Conservation (phyloP, 2,329 filamentous ascomycete species). For the Trichoderma brevicompactum region DNA sequence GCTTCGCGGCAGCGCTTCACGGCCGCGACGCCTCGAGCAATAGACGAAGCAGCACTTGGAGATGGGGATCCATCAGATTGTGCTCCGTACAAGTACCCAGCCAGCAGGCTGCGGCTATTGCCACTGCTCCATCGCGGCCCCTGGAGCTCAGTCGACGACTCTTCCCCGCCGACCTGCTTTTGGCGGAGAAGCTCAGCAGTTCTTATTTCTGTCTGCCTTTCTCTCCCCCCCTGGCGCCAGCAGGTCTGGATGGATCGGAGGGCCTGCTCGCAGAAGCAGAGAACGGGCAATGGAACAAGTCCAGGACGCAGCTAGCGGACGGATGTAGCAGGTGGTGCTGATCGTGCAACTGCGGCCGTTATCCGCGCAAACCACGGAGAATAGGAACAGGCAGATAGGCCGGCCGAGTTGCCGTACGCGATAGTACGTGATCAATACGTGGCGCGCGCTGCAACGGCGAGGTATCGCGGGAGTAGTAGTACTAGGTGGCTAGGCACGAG, state of each 20-base stretch:
- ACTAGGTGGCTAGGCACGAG: not conserved
- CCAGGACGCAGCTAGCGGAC: constrained; percentile 7
- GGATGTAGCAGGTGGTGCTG: not conserved
- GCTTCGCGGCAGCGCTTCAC: constrained; percentile 4
- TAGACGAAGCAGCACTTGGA: no score
- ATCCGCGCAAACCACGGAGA: constrained; percentile 16
- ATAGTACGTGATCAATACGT: not conserved
- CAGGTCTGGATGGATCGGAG: not conserved
- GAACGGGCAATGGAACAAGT: constrained; percentile 6
- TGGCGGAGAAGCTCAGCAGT: constrained; percentile 9
- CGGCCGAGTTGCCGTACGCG: not conserved
- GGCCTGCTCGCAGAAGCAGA: not conserved
- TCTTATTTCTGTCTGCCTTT: constrained; percentile 3
- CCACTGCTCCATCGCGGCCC: constrained; percentile 6
- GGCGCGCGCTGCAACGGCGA: not conserved
- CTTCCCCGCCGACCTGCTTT: constrained; percentile 1
- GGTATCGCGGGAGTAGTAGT: not conserved
- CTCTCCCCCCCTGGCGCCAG: constrained; percentile 6
- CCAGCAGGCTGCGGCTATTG: not conserved
- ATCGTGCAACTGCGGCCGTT: constrained; percentile 8
- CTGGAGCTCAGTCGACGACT: not conserved
- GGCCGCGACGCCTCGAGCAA: not conserved
- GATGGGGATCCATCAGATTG: no score
- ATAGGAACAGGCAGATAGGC: not conserved
- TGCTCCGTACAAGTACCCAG: no score